phyloP scores from a whole-genome alignment of 73 alveolate genomes.

The Paramecium primaurelia region DNA sequence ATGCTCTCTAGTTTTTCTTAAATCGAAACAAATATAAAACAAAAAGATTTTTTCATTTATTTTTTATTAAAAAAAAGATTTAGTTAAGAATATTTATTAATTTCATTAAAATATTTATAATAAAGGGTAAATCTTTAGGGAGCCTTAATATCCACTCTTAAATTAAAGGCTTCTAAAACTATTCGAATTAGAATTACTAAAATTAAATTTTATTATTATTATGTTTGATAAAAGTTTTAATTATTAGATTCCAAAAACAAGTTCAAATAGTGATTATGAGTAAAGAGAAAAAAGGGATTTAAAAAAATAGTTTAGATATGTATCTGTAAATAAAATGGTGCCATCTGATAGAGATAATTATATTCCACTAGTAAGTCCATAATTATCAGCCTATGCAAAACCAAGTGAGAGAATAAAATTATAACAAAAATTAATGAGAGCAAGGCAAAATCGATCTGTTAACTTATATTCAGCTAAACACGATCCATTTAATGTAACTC shows the following conservation, averaged over 20 bases:
- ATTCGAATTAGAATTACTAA: neutral
- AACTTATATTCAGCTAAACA: neutral
- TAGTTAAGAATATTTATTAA: neutral
- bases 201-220: neutral
- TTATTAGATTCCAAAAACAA: neutral
- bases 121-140: too few species aligned
- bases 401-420: neutral
- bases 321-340: neutral
- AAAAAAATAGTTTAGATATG: neutral
- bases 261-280: neutral
- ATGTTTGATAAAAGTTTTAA: slow-evolving; percentile 7
- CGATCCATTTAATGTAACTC: neutral
- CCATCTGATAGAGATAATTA: neutral
- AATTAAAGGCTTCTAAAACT: neutral
- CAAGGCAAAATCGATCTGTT: neutral
- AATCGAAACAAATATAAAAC: neutral
- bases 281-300: neutral
- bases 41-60: neutral
- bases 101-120: neutral
- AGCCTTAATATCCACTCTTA: neutral
- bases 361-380: neutral
- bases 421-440: neutral
- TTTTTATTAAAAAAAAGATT: neutral
- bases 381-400: neutral
- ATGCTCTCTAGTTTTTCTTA: neutral